Evolutionary conservation across 1,284 basidiomycete species (phyloP).

Genomic region (Sporisorium exsertum): DNA sequence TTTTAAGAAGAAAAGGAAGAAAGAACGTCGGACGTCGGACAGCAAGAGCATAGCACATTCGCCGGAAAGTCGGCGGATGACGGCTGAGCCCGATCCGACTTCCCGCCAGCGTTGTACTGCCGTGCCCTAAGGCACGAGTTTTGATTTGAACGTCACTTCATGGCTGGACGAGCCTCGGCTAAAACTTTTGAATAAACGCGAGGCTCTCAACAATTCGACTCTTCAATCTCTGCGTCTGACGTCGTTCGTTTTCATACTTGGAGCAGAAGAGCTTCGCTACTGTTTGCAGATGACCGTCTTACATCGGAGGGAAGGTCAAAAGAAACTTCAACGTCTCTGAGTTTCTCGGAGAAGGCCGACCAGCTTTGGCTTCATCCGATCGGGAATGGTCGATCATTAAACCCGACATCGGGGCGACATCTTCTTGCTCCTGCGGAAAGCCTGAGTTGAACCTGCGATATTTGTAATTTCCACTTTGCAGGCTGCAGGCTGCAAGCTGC

Average conservation of each 20-base stretch:
- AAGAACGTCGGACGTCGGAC: conserved; percentile 2
- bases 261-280: too few relatives aligned
- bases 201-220: neutral
- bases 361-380: neutral
- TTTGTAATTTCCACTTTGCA: conserved; percentile 11
- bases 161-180: neutral
- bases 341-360: conserved; percentile 6
- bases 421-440: neutral
- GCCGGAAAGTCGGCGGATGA: neutral
- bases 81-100: neutral
- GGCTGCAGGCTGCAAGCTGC: conserved; percentile 5
- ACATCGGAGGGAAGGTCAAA: neutral
- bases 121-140: neutral
- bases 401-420: neutral
- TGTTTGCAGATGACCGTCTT: neutral
- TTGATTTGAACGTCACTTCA: neutral
- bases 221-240: too few relatives aligned
- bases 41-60: neutral
- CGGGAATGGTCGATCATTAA: neutral
- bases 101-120: neutral
- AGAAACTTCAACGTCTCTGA: neutral
- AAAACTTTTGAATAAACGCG: neutral
- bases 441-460: neutral
- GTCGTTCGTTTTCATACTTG: too few relatives aligned
- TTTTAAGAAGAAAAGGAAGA: neutral